A percentile compares a stretch with the other conserved stretches of the same genome.
Evolutionary conservation across 805 yeast genomes (phyloP).

Genomic region (Cyberlindnera amylophila): DNA sequence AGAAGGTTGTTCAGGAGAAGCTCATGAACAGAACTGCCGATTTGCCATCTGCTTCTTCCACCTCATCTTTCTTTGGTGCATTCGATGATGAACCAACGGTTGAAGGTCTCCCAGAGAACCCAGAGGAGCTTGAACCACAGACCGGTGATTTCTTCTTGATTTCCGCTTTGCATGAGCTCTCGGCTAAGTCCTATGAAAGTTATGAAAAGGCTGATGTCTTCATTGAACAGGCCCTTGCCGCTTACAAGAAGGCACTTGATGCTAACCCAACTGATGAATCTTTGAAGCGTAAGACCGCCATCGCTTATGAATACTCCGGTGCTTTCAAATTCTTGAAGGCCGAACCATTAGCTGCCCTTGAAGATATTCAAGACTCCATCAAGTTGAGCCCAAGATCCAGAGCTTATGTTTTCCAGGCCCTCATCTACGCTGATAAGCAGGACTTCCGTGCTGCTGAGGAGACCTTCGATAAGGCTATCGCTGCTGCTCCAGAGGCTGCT

Average conservation of each 20-base stretch:
- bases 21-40: conserved; percentile 36
- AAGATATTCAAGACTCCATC: conserved; percentile 61
- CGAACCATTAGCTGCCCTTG: conserved; percentile 61
- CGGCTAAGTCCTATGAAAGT: conserved; percentile 38
- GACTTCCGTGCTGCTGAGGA: conserved; percentile 63
- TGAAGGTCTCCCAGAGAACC: conserved; percentile 36
- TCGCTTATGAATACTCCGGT: conserved; percentile 82
- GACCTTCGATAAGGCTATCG: conserved; percentile 70
- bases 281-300: conserved; percentile 43
- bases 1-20: conserved; percentile 60
- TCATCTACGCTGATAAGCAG: conserved; percentile 78
- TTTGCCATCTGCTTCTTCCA: conserved; percentile 79
- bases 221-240: conserved; percentile 55
- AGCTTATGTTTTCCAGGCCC: conserved; percentile 77
- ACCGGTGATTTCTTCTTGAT: conserved; percentile 62
- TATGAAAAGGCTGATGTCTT: conserved; percentile 35
- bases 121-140: conserved; percentile 32
- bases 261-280: conserved; percentile 23
- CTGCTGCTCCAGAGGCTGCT: conserved; percentile 63
- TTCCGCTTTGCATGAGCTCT: conserved; percentile 58
- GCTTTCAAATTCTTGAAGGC: conserved; percentile 80
- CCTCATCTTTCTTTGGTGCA: conserved; percentile 86
- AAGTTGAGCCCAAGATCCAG: conserved; percentile 71
- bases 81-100: conserved; percentile 54
- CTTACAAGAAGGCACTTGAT: conserved; percentile 32